Conservation (phyloP, 2,329 filamentous ascomycete species). For the Metarhizium anisopliae region DNA sequence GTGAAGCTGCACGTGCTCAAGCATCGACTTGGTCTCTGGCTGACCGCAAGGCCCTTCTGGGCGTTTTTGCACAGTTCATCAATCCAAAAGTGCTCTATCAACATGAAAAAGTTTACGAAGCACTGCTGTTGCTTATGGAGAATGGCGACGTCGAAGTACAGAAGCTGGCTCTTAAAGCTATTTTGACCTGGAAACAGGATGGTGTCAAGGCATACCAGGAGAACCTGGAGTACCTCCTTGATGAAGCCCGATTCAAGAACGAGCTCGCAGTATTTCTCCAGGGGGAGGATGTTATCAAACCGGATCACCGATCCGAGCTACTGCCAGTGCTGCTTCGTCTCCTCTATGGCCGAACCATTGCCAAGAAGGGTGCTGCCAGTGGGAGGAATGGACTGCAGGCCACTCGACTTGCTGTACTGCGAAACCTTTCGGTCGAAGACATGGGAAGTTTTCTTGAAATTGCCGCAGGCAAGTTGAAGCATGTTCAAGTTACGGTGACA, state of each 20-base stretch:
- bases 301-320: slow-evolving; percentile 61
- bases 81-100: slow-evolving; percentile 82
- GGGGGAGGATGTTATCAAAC: slow-evolving; percentile 61
- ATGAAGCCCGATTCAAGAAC: slow-evolving; percentile 86
- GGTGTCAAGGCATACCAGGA: slow-evolving; percentile 72
- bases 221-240: slow-evolving; percentile 75
- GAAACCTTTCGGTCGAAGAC: slow-evolving; percentile 65
- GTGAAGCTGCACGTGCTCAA: slow-evolving; percentile 23
- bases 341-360: slow-evolving; percentile 82
- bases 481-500: slow-evolving; percentile 48
- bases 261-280: slow-evolving; percentile 86
- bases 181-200: slow-evolving; percentile 82
- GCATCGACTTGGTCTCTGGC: slow-evolving; percentile 56
- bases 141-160: slow-evolving; percentile 91
- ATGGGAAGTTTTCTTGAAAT: slow-evolving; percentile 78
- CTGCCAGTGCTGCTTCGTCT: slow-evolving; percentile 83
- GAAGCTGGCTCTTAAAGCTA: slow-evolving; percentile 70
- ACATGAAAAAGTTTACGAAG: slow-evolving; percentile 64
- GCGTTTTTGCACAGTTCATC: slow-evolving; percentile 72
- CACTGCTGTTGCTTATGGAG: slow-evolving; percentile 65
- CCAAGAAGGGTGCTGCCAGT: slow-evolving; percentile 66
- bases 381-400: slow-evolving; percentile 74
- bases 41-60: slow-evolving; percentile 77
- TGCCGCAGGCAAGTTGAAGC: slow-evolving; percentile 61
- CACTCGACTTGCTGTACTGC: slow-evolving; percentile 70